Percentiles rank a stretch among this genome's conserved stretches.
phyloP scores from a whole-genome alignment of 768 basidiomycete genomes.

The Boletus barrowsii region DNA sequence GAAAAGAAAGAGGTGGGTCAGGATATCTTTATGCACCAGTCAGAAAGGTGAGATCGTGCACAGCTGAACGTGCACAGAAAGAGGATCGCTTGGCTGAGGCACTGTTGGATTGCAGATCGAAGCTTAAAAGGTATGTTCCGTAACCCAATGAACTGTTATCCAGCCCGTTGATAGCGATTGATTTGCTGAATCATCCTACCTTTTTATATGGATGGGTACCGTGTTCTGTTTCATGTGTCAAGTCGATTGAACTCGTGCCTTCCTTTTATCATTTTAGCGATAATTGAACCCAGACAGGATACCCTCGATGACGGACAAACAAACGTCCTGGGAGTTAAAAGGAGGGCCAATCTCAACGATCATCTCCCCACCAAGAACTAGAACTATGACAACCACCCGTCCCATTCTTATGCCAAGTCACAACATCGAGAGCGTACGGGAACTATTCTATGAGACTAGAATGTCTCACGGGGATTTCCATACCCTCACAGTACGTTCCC shows the following conservation, averaged over 20 bases:
- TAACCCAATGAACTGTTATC: neutral
- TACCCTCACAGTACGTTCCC: constrained; percentile 7
- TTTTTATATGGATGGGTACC: constrained; percentile 12
- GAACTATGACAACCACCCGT: neutral
- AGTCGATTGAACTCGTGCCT: constrained; percentile 10
- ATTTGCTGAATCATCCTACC: constrained; percentile 36
- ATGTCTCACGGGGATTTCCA: constrained; percentile 2
- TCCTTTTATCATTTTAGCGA: too few relatives aligned
- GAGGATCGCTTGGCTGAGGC: constrained; percentile 81
- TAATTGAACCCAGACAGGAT: too few relatives aligned
- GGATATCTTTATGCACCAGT: constrained; percentile 1
- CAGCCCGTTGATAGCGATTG: constrained; percentile 36
- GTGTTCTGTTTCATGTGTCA: constrained; percentile 2
- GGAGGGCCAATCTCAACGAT: neutral
- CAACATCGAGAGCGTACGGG: neutral
- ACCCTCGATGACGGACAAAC: too few relatives aligned
- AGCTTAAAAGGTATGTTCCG: constrained; percentile 69
- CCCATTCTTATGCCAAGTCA: constrained; percentile 7
- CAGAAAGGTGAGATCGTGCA: constrained; percentile 3
- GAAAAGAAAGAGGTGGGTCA: constrained; percentile 65
- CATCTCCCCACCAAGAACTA: neutral
- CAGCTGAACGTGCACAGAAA: constrained; percentile 74
- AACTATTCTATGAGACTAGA: neutral
- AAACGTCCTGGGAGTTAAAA: neutral
- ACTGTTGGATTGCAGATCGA: constrained; percentile 73